A percentile compares a stretch with the other conserved stretches of the same genome.
These are phyloP conservation scores for Chlamydomonas eustigma DNA, from an alignment of 139 green algal species.

Conservation along the genomic window DNA sequence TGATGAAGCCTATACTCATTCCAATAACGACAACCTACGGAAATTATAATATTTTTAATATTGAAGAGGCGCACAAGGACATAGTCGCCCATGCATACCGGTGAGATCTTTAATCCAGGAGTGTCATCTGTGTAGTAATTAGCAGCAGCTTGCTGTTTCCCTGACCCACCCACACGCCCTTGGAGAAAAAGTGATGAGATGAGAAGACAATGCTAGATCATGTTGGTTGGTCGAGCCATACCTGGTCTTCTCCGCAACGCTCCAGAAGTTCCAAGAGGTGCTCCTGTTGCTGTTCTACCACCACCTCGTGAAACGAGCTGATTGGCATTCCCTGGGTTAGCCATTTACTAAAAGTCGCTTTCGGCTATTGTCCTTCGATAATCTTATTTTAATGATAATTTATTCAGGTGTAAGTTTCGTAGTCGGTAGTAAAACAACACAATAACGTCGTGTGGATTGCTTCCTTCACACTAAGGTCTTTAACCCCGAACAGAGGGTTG, in stretches of 20 bases:
- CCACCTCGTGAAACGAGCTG: constrained; percentile 3
- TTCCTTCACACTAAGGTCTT: no score
- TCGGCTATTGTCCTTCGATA: no score
- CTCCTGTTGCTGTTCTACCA: constrained; percentile 10
- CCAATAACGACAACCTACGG: constrained; percentile 66
- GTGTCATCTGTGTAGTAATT: constrained; percentile 79
- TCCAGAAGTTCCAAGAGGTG: constrained; percentile 14
- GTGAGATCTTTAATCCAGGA: constrained; percentile 69
- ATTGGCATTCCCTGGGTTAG: neutral
- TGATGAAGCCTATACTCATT: constrained; percentile 70
- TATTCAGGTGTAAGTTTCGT: no score
- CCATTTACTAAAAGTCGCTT: no score
- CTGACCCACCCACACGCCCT: neutral
- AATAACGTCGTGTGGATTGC: no score
- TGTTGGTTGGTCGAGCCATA: neutral
- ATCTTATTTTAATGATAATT: no score
- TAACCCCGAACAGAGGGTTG: no score
- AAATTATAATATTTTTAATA: neutral
- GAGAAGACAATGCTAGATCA: neutral
- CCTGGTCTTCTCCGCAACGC: neutral
- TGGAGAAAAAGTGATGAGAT: neutral
- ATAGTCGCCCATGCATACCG: constrained; percentile 35
- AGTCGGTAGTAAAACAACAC: no score
- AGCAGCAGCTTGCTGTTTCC: constrained; percentile 33
- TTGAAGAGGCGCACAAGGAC: neutral